Evolutionary conservation across 306 rosid genomes (phyloP), one percentile per base, ranked within the genome.

Genomic region (Pueraria montana): DNA sequence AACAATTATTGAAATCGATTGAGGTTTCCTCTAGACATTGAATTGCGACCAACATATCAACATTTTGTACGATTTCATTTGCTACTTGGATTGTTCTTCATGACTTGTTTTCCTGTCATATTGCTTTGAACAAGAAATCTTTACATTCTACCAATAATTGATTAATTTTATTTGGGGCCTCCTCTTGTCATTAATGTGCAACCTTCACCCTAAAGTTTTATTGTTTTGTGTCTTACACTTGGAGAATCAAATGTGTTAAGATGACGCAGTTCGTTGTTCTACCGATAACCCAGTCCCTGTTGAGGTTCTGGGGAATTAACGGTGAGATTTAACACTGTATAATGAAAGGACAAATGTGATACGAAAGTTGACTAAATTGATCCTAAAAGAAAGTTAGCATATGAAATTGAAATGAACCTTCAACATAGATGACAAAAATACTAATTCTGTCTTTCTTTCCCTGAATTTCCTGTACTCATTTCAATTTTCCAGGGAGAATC

Each of bases 401-500:
- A 11, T 14, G 68, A 30, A 34, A 61, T 6, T 61, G 40, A 61
- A 27, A 62, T 12, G 20, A 62, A 13, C 11, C 40, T 62, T 6
- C 14, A 62, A 62, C 40, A 27, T 62, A 13, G 10, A 62, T 62
- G 20, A 5, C 18, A 6, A 62, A 6, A 62, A 27, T 62, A 13
- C 42, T 13, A 30, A 63, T 30, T 62, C 36, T 63, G 12, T 30
- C 12, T 32, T 17, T 4, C 27, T 11, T 59, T 45, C 20, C 4
- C 43, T 38, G 23, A 66, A 52, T 63, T 26, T 66, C 21, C 43
- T 46, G 30, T 12, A 18, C 52, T 68, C 1, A 32, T 88, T 62
- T 68, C 64, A 53, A 77, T 71, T 76, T 73, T 56, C 48, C 90
- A 96, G 99, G 86, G 99, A 96, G 90, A 94, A 89, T 85, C 92